A percentile compares a stretch with the other conserved stretches of the same genome.
phyloP scores from a whole-genome alignment of 2,329 filamentous ascomycete genomes.

The Alternaria conjuncta region DNA sequence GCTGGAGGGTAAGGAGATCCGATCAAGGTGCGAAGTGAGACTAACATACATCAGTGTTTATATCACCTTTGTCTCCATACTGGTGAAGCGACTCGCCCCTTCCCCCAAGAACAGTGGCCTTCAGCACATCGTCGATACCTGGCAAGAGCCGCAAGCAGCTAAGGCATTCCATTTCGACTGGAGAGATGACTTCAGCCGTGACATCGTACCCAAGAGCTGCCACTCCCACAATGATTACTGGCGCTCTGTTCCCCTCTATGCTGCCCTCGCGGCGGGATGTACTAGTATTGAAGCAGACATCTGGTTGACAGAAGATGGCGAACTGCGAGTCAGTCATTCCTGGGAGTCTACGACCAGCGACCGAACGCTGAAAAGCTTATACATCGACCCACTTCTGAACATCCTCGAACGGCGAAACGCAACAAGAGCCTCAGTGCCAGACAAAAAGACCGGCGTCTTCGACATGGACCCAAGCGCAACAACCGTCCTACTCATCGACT shows the following conservation, averaged over 20 bases:
- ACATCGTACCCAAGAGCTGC: constrained; percentile 44
- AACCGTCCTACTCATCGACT: constrained; percentile 70
- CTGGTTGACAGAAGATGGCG: constrained; percentile 30
- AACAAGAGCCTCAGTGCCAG: constrained; percentile 16
- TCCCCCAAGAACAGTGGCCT: constrained; percentile 28
- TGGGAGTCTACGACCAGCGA: constrained; percentile 22
- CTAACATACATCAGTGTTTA: constrained; percentile 30
- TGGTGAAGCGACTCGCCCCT: constrained; percentile 30
- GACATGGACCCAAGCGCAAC: constrained; percentile 50
- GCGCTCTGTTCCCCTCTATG: constrained; percentile 49
- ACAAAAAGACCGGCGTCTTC: constrained; percentile 57
- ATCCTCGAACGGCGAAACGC: constrained; percentile 44
- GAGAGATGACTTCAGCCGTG: constrained; percentile 48
- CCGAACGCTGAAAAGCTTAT: constrained; percentile 36
- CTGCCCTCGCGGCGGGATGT: constrained; percentile 50
- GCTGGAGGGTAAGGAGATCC: constrained; percentile 22
- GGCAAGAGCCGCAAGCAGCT: constrained; percentile 32
- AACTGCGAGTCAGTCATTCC: constrained; percentile 40
- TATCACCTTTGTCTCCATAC: constrained; percentile 25
- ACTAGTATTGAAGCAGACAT: constrained; percentile 43
- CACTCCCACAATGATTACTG: constrained; percentile 56
- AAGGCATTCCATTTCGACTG: constrained; percentile 34
- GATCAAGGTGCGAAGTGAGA: background rate
- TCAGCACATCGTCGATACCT: constrained; percentile 30
- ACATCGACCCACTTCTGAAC: constrained; percentile 50